These are phyloP conservation scores for Backusella westeae DNA, from an alignment of 192 early-diverging fungal species.

Conservation along the genomic window DNA sequence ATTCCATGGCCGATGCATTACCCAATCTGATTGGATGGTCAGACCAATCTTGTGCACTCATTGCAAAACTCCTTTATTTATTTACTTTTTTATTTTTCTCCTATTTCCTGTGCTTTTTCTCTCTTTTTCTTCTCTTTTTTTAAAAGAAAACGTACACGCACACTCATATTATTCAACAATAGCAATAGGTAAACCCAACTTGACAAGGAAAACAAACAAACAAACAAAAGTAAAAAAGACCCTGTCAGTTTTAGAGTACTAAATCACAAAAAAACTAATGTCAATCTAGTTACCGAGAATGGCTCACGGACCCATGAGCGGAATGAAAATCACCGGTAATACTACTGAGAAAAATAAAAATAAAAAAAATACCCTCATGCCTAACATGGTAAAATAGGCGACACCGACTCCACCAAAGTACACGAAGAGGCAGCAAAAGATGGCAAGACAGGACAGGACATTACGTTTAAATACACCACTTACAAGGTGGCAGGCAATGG, in stretches of 20 bases:
- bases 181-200: too few species aligned
- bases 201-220: too few species aligned
- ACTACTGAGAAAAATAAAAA: not conserved
- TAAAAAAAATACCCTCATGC: not conserved
- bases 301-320: slow-evolving; percentile 42
- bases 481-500: slow-evolving; percentile 96
- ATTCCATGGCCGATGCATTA: not conserved
- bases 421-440: slow-evolving; percentile 86
- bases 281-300: slow-evolving; percentile 14
- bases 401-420: slow-evolving; percentile 48
- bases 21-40: not conserved
- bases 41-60: not conserved
- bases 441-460: slow-evolving; percentile 81
- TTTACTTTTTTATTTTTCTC: not conserved
- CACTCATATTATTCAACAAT: not conserved
- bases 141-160: not conserved
- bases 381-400: slow-evolving; percentile 13
- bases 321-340: slow-evolving; percentile 36
- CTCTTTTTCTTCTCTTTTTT: not conserved
- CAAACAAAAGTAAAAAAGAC: too few species aligned
- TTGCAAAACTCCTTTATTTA: not conserved
- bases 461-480: slow-evolving; percentile 88
- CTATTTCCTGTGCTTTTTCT: not conserved
- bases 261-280: not conserved
- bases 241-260: too few species aligned